These are phyloP conservation scores for Fusarium sp. DNA, from an alignment of 2,329 filamentous ascomycete species.

Conservation along the genomic window DNA sequence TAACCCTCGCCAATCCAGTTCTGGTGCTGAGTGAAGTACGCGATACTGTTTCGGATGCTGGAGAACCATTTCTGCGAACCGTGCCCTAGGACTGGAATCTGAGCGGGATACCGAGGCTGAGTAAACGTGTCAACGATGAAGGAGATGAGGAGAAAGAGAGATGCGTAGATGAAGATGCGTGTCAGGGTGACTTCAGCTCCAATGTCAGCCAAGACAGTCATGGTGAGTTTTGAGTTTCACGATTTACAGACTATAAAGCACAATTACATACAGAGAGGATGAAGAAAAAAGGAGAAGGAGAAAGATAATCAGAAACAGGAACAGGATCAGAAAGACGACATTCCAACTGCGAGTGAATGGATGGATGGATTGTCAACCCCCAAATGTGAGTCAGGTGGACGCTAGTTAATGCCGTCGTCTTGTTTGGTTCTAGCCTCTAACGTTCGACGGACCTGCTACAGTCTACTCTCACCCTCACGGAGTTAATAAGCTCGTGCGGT, in stretches of 20 bases:
- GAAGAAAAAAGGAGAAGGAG: not conserved
- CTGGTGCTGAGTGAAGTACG: slow-evolving; percentile 56
- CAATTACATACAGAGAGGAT: not conserved
- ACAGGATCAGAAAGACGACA: not conserved
- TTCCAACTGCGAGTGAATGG: not conserved
- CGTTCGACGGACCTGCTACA: no score
- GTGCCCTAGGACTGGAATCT: slow-evolving; percentile 59
- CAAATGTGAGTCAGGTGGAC: no score
- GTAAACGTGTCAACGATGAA: slow-evolving; percentile 57
- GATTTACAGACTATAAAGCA: not conserved
- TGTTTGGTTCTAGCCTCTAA: no score
- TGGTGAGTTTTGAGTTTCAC: slow-evolving; percentile 18
- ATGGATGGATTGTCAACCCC: no score
- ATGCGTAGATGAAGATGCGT: slow-evolving; percentile 48
- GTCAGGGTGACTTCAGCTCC: slow-evolving; percentile 51
- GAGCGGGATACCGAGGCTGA: slow-evolving; percentile 57
- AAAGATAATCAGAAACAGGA: not conserved
- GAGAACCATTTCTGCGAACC: slow-evolving; percentile 52
- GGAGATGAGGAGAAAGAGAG: slow-evolving; percentile 54
- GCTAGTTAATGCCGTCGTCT: no score
- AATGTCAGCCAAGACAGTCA: slow-evolving; percentile 31
- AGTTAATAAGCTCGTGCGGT: no score
- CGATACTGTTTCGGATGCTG: slow-evolving; percentile 57
- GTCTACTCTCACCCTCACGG: no score
- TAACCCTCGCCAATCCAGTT: slow-evolving; percentile 61